A percentile compares a stretch with the other conserved stretches of the same genome.
phyloP scores from a whole-genome alignment of 345 rosid species.

The Eucalyptus cloeziana region DNA sequence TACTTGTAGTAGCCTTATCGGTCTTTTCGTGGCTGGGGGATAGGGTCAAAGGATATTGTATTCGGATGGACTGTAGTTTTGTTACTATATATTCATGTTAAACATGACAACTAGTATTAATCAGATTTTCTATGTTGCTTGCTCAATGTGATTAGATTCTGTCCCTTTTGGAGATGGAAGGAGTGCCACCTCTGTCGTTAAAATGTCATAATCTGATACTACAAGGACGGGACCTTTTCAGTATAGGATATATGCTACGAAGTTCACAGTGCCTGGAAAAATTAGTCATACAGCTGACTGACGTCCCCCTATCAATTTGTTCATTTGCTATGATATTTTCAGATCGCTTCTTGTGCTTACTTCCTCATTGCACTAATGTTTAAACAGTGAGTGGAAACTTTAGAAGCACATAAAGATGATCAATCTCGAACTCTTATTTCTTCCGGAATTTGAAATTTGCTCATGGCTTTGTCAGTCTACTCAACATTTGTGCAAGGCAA shows the following conservation, averaged over 20 bases:
- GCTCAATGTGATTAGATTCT: background rate
- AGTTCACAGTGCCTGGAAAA: background rate
- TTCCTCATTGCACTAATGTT: too few species aligned
- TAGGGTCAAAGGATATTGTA: too few species aligned
- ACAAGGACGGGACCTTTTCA: background rate
- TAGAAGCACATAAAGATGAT: background rate
- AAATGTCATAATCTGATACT: background rate
- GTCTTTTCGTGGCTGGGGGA: too few species aligned
- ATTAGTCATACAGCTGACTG: too few species aligned
- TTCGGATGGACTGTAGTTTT: too few species aligned
- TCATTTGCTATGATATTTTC: background rate
- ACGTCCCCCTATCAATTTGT: too few species aligned
- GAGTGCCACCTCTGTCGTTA: background rate
- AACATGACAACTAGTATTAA: background rate
- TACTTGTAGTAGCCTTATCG: too few species aligned
- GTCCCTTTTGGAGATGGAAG: background rate
- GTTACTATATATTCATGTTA: background rate
- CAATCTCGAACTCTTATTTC: too few species aligned
- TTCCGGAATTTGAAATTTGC: background rate
- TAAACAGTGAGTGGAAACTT: background rate
- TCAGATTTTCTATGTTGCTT: background rate
- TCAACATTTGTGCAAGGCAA: background rate
- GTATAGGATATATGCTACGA: background rate
- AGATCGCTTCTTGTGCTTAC: background rate
- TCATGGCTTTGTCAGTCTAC: too few species aligned